phyloP scores from a whole-genome alignment of 2,329 filamentous ascomycete species.

The Ceratocystis albifundus region DNA sequence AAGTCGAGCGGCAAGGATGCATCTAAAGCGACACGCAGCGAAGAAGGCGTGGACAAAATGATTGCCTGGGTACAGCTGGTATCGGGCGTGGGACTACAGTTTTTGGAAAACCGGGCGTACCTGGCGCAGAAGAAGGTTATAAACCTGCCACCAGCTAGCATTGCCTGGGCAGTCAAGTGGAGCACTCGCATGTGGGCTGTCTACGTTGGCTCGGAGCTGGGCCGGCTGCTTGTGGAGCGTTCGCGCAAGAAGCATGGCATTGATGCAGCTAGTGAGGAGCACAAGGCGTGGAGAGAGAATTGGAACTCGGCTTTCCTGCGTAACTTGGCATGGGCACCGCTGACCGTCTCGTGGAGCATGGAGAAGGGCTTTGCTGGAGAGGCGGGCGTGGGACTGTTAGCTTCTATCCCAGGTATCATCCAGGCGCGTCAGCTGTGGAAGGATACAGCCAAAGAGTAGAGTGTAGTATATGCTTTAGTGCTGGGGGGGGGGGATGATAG shows the following conservation, averaged over 20 bases:
- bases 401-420: constrained; percentile 32
- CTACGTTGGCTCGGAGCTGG: constrained; percentile 66
- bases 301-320: constrained; percentile 58
- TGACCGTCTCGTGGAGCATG: constrained; percentile 74
- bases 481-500: no score
- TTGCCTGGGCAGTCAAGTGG: constrained; percentile 54
- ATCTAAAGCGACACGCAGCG: constrained; percentile 25
- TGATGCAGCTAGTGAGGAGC: constrained; percentile 31
- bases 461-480: no score
- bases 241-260: constrained; percentile 31
- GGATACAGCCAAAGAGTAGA: constrained; percentile 26
- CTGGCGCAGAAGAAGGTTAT: constrained; percentile 63
- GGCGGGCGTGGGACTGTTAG: constrained; percentile 29
- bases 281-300: constrained; percentile 36
- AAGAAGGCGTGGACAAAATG: constrained; percentile 33
- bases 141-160: constrained; percentile 42
- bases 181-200: constrained; percentile 70
- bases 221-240: constrained; percentile 46
- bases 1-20: constrained; percentile 22
- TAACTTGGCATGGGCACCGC: constrained; percentile 65
- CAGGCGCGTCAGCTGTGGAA: constrained; percentile 34
- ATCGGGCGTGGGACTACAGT: constrained; percentile 59
- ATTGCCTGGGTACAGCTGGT: constrained; percentile 58
- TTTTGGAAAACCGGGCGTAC: constrained; percentile 73
- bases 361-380: constrained; percentile 44